phyloP scores from a whole-genome alignment of 495 filamentous ascomycete species.

The Rhizodiscina lignyota region DNA sequence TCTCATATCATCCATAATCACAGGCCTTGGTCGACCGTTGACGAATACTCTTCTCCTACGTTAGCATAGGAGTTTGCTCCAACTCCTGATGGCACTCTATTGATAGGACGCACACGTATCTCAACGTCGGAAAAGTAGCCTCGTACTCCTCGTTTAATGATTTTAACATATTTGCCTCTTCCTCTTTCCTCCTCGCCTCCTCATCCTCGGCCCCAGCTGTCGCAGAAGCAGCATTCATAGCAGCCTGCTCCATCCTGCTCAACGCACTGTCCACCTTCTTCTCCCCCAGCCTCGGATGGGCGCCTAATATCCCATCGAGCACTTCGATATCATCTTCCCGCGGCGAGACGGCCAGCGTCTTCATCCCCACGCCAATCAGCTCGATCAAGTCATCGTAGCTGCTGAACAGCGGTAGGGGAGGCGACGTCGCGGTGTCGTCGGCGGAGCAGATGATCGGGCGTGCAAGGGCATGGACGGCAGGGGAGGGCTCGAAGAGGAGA shows the following conservation, averaged over 20 bases:
- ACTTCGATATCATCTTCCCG: conserved; percentile 35
- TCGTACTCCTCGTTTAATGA: conserved; percentile 73
- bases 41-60: conserved; percentile 63
- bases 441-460: conserved; percentile 45
- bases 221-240: conserved; percentile 33
- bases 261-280: conserved; percentile 61
- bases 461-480: conserved; percentile 54
- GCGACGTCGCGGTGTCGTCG: conserved; percentile 48
- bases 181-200: conserved; percentile 33
- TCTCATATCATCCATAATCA: conserved; percentile 77
- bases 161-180: conserved; percentile 39
- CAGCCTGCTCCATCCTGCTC: conserved; percentile 64
- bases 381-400: conserved; percentile 14
- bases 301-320: conserved; percentile 58
- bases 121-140: conserved; percentile 55
- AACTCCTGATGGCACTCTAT: not conserved
- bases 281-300: conserved; percentile 76
- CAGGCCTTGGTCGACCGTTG: conserved; percentile 54
- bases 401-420: conserved; percentile 30
- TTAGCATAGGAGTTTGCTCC: too few species aligned
- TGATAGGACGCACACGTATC: conserved; percentile 52
- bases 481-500: conserved; percentile 72
- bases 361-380: conserved; percentile 9
- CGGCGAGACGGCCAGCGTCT: conserved; percentile 36
- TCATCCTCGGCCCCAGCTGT: conserved; percentile 27